Base-by-base conservation (phyloP, 805 yeast species). In the Kuraishia floccosa region DNA sequence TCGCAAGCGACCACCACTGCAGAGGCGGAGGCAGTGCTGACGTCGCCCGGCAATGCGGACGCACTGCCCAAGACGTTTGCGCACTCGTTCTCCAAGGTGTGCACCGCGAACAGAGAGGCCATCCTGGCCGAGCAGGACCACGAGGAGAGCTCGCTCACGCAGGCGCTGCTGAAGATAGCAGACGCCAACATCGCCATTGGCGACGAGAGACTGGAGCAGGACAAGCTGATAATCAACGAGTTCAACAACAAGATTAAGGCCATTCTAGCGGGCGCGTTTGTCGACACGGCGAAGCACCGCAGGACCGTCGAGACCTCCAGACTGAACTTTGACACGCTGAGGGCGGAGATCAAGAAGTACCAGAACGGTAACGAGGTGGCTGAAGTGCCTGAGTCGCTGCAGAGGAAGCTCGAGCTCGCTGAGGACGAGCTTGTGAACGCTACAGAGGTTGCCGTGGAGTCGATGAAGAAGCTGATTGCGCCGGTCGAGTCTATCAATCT, bases 401-500 rank as follows among this genome's bases (percentile, higher is more conserved):
- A 60, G 37, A 65, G 63, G 39, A 72, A 68, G 33, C 56, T 72
- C 40, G 76, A 73, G 36, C 49, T 58, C 12, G 63, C 63, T 37
- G 94, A 82, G 52, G 94, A 82, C 48, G 89, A 79, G 38, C 68
- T 82, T 40, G 91, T 82, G 22, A 70, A 76, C 41, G 83, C 85
- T 17, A 81, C 86, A 4, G 78, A 80, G 35, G 58, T 66, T 17
- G 91, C 94, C 1, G 91, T 80, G n/a, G 70, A 72, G 42, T 72
- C 75, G 32, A 80, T 82, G 91, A 74, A 78, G 51, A 71, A 66
- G 40, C 60, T 82, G 34, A 71, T 82, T 40, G 72, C 68, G 38
- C 84, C 87, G 16, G 62, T 73, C 8, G 80, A 77, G 50, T 60
- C 74, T 33, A 63, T 81, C 29, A 65, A 68, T 35, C 56, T 82